Conservation (phyloP, 2,329 filamentous ascomycete species). For the Penicillium palitans region DNA sequence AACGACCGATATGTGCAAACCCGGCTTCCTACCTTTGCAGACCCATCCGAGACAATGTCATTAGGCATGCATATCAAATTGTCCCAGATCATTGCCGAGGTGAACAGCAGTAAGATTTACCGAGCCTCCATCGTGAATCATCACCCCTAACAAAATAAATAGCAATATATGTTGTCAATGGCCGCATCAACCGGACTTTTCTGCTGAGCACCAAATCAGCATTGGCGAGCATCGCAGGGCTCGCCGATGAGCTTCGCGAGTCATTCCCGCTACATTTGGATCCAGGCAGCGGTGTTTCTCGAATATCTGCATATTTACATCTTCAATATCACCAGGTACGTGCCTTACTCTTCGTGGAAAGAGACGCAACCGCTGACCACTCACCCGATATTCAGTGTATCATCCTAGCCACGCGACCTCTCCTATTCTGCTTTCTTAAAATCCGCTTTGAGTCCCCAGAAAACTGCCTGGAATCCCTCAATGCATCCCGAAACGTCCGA, state of each 20-base stretch:
- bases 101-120: slow-evolving; percentile 44
- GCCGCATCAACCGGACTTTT: slow-evolving; percentile 39
- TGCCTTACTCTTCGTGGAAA: not conserved
- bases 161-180: slow-evolving; percentile 48
- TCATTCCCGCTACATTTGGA: slow-evolving; percentile 42
- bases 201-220: slow-evolving; percentile 43
- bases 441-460: slow-evolving; percentile 34
- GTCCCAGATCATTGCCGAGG: slow-evolving; percentile 47
- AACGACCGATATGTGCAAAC: slow-evolving; percentile 55
- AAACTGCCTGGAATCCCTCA: slow-evolving; percentile 31
- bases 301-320: slow-evolving; percentile 45
- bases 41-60: slow-evolving; percentile 41
- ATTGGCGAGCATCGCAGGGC: slow-evolving; percentile 40
- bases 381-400: slow-evolving; percentile 36
- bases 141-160: not conserved
- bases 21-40: slow-evolving; percentile 47
- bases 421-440: slow-evolving; percentile 48
- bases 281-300: slow-evolving; percentile 43
- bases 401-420: slow-evolving; percentile 43
- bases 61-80: slow-evolving; percentile 51
- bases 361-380: not conserved
- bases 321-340: slow-evolving; percentile 45
- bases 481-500: slow-evolving; percentile 40
- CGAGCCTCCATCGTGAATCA: not conserved
- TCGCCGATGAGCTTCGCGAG: slow-evolving; percentile 43